Base-by-base conservation (phyloP, 78 protist species). In the Planoprotostelium fungivorum region DNA sequence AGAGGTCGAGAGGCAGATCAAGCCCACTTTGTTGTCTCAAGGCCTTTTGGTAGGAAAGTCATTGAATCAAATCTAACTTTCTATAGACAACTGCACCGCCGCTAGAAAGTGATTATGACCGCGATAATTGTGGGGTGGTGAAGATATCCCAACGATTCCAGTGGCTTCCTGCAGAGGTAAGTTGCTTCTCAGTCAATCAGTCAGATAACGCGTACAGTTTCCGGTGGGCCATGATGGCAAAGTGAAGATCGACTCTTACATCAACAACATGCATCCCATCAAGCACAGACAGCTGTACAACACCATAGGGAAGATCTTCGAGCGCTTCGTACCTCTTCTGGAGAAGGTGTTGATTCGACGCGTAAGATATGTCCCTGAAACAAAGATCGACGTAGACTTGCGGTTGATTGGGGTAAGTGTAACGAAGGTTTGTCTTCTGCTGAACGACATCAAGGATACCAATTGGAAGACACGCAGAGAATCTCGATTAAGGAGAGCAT, bases 141-240 rank as follows among this genome's bases (percentile, higher is more conserved):
- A 51, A 5, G 16, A 51, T 16, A 29, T 84, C 88, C 9, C 36
- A 90, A 31, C 16, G 1, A 34, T 92, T 37, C 92, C 94, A 92
- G 39, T 92, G 94, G 94, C 88, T 92, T 29, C 94, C 94, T 16
- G 28, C 89, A 1, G 94, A 92, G n/a, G n/a, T n/a, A n/a, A n/a
- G n/a, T n/a, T n/a, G n/a, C n/a, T n/a, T n/a, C n/a, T n/a, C n/a
- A n/a, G n/a, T n/a, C n/a, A n/a, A n/a, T n/a, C n/a, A n/a, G n/a
- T n/a, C n/a, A n/a, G n/a, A n/a, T n/a, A n/a, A n/a, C n/a, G n/a
- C n/a, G n/a, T n/a, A n/a, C n/a, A n/a, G 16, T 38, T 92, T n/a
- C 34, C 25, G 28, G 94, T 92, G 51, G 85, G 28, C 35, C 1
- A 29, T 73, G 94, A 91, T 16, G 94, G 93, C 51, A 36, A 34